Conservation (phyloP, 1,139 yeast genomes). For the Magnusiomyces sp. region DNA sequence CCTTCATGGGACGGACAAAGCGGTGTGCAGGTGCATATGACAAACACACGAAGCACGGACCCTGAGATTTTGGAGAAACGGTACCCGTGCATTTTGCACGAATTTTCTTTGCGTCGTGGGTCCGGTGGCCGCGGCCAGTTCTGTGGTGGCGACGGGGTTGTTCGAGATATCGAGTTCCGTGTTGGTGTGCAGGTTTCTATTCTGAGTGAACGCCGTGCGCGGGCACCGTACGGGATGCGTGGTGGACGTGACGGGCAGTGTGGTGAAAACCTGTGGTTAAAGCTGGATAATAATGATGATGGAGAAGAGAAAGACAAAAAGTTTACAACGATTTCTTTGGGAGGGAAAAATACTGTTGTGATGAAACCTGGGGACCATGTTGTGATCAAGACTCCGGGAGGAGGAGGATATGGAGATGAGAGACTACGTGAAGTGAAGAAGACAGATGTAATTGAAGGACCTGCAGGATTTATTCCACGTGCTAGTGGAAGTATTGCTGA, state of each 20-base stretch:
- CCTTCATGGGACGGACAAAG: conserved; percentile 52
- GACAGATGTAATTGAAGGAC: too few species aligned
- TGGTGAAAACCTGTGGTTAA: conserved; percentile 52
- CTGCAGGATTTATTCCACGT: conserved; percentile 9
- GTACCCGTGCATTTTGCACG: conserved; percentile 53
- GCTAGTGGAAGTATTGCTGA: conserved; percentile 12
- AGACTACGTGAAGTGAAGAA: conserved; percentile 7
- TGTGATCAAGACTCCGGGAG: conserved; percentile 44
- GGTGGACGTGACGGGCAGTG: conserved; percentile 54
- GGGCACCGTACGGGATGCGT: conserved; percentile 50
- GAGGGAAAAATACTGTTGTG: conserved; percentile 49
- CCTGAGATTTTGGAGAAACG: conserved; percentile 60
- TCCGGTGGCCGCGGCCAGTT: conserved; percentile 54
- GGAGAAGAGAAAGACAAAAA: conserved; percentile 21
- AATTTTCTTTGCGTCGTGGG: conserved; percentile 43
- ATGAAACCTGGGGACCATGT: conserved; percentile 49
- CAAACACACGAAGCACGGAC: conserved; percentile 63
- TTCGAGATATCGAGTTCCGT: conserved; percentile 54
- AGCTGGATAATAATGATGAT: background rate
- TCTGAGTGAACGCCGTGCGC: conserved; percentile 51
- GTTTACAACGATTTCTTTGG: conserved; percentile 36
- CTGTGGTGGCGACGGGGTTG: conserved; percentile 55
- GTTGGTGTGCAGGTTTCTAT: conserved; percentile 49
- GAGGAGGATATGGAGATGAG: conserved; percentile 34
- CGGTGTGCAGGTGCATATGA: conserved; percentile 65